Evolutionary conservation across 768 basidiomycete genomes (phyloP), one percentile per base, ranked within the genome.

Genomic region (Rhodotorula paludigena): DNA sequence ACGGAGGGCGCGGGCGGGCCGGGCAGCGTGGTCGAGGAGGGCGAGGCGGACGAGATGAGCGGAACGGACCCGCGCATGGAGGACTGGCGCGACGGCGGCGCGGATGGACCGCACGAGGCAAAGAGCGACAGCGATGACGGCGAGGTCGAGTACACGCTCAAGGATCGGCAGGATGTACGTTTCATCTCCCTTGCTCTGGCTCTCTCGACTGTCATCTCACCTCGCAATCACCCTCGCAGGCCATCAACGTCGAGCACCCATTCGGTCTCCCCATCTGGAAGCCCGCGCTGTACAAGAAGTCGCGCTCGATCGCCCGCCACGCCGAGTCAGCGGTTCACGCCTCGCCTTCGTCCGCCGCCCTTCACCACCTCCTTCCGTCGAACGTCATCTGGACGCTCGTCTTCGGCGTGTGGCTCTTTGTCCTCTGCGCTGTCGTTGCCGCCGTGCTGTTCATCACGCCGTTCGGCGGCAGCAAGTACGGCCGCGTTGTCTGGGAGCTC

Each of bases 191-290:
- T 23, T 52, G 16, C 25, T 8, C 9, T 21, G 39, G 25, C 38
- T 5, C 9, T 57, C 42, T 66, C 20, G 52, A 44, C 23, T 53
- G 7, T 28, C 44, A 20, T 2, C 55, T 48, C 7, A 28, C 28
- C 30, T 5, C 0, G 12, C 49, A 5, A 21, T 2, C 3, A 16
- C 15, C 23, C 51, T 18, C 16, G 4, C 54, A 93, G 49, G 81
- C 81, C 74, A 96, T 98, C 77, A 99, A 99, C 80, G 93, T 96
- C 76, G 90, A 94, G 77, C 96, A 99, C 78, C 96, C 96, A 21
- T 99, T 99, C 78, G 96, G 96, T 82, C 83, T 99, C 66, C 94
- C 91, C 45, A 97, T 99, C 77, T 99, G 96, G 96, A 99, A 99
- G 78, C 96, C 96, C 30, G 96, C 96, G 0, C 79, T 99, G 64